These are phyloP conservation scores for Paramecium sexaurelia DNA, from an alignment of 73 alveolate species.

Conservation along the genomic window DNA sequence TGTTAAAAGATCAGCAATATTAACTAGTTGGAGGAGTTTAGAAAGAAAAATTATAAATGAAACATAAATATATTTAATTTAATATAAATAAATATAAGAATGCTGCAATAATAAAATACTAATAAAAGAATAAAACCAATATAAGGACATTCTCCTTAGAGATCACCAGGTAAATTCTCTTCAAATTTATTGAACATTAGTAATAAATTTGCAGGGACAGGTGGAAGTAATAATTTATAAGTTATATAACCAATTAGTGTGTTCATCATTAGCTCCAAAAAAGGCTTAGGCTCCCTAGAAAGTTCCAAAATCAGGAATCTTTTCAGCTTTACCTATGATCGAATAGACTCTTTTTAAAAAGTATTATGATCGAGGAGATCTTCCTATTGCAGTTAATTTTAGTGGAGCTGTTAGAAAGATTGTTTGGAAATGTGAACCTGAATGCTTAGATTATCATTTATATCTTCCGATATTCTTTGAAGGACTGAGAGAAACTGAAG, in stretches of 20 bases:
- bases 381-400: conserved; percentile 85
- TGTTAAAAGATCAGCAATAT: background rate
- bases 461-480: conserved; percentile 97
- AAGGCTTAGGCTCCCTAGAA: conserved; percentile 49
- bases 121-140: background rate
- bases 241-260: background rate
- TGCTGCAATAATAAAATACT: background rate
- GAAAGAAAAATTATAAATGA: background rate
- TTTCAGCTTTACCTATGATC: conserved; percentile 62
- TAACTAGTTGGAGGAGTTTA: background rate
- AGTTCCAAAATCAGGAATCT: conserved; percentile 63
- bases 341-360: conserved; percentile 75
- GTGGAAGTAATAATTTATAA: conserved; percentile 60
- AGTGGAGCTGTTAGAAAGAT: conserved; percentile 79
- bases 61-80: background rate
- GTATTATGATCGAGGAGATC: conserved; percentile 89
- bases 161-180: conserved; percentile 55
- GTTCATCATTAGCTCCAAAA: conserved; percentile 69
- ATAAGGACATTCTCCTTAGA: conserved; percentile 46
- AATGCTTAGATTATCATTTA: conserved; percentile 90
- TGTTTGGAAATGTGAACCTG: conserved; percentile 89
- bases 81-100: background rate
- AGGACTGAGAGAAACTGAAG: conserved; percentile 97
- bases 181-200: conserved; percentile 61
- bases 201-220: conserved; percentile 67